A percentile compares a stretch with the other conserved stretches of the same genome.
Conservation (phyloP, 108 stramenopile genomes). For the Conticribra guillardii region DNA sequence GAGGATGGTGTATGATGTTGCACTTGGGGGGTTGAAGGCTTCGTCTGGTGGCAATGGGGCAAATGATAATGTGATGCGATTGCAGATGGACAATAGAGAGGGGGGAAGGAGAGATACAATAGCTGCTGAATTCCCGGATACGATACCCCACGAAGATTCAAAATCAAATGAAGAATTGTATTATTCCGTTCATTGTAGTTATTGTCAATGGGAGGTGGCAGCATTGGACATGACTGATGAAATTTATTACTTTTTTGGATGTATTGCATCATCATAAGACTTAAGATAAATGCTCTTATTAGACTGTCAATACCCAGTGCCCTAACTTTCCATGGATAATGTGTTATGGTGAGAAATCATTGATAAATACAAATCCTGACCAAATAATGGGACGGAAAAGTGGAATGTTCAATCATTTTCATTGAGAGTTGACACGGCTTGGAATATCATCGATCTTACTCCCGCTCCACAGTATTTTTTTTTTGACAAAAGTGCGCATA, state of each 20-base stretch:
- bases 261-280: conserved; percentile 75
- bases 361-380: too few species aligned
- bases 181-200: conserved; percentile 74
- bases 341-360: too few species aligned
- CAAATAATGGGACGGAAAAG: too few species aligned
- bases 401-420: too few species aligned
- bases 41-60: not conserved
- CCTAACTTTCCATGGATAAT: too few species aligned
- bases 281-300: too few species aligned
- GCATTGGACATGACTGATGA: conserved; percentile 84
- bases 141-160: conserved; percentile 21
- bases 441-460: too few species aligned
- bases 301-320: too few species aligned
- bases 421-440: too few species aligned
- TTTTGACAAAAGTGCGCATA: too few species aligned
- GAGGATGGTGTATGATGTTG: conserved; percentile 61
- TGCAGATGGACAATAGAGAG: too few species aligned
- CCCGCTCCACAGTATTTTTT: too few species aligned
- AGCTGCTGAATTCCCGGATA: conserved; percentile 36
- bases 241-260: conserved; percentile 90
- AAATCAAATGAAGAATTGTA: conserved; percentile 43
- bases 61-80: conserved; percentile 10
- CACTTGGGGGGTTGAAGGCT: conserved; percentile 46
- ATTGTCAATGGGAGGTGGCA: conserved; percentile 81
- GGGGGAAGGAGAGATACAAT: not conserved